phyloP scores from a whole-genome alignment of 192 early-diverging fungal genomes.

The Endogone sp. region DNA sequence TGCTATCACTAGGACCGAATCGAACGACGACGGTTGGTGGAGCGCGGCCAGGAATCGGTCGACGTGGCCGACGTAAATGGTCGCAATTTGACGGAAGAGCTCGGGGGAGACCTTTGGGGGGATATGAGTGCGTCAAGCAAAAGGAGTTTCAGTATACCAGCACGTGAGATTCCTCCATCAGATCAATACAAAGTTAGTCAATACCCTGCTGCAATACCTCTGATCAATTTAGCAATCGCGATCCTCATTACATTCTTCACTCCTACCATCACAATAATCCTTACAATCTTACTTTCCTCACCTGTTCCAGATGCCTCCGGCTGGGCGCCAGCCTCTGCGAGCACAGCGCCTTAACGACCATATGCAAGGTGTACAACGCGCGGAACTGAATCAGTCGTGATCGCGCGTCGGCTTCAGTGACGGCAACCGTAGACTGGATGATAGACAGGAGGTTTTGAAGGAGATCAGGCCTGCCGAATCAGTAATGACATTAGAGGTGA shows the following conservation, averaged over 20 bases:
- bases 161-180: too few relatives aligned
- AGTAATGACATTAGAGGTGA: conserved; percentile 1
- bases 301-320: conserved; percentile 54
- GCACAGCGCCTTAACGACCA: conserved; percentile 72
- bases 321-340: conserved; percentile 61
- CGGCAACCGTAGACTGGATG: conserved; percentile 45
- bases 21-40: conserved; percentile 1
- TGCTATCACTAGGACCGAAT: conserved; percentile 21
- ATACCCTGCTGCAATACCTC: conserved; percentile 23
- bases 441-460: conserved; percentile 48
- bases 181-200: too few relatives aligned
- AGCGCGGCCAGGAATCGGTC: conserved; percentile 45
- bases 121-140: too few relatives aligned
- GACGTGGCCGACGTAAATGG: conserved; percentile 60
- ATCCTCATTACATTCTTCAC: neutral
- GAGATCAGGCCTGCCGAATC: conserved; percentile 51
- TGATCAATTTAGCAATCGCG: neutral
- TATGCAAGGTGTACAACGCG: conserved; percentile 66
- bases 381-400: conserved; percentile 61
- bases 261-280: neutral
- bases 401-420: conserved; percentile 19
- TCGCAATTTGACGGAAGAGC: conserved; percentile 61
- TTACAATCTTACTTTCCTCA: conserved; percentile 2
- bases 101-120: conserved; percentile 59
- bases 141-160: too few relatives aligned